These are phyloP conservation scores for Lantana camara DNA, from an alignment of 257 asterid genomes.

Conservation along the genomic window DNA sequence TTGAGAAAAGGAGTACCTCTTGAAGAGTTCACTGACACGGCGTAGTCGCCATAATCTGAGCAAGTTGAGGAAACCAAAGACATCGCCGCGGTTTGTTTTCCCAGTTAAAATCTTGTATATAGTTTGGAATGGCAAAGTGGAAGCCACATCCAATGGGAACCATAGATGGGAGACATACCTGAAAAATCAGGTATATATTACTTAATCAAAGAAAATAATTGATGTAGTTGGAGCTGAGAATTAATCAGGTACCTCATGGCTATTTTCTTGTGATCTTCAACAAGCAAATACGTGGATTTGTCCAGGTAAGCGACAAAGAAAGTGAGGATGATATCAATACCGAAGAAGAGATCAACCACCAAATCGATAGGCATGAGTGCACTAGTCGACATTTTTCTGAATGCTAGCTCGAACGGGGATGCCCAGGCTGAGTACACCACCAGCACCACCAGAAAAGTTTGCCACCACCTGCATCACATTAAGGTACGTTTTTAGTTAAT, in stretches of 20 bases:
- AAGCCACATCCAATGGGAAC: constrained; percentile 90
- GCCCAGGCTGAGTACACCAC: constrained; percentile 97
- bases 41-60: constrained; percentile 93
- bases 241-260: constrained; percentile 52
- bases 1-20: constrained; percentile 45
- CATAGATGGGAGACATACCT: constrained; percentile 67
- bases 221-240: background rate
- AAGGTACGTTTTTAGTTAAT: too few species aligned
- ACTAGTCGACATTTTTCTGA: constrained; percentile 55
- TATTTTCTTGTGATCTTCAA: constrained; percentile 72
- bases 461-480: constrained; percentile 69
- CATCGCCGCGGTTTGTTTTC: constrained; percentile 40
- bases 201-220: too few species aligned
- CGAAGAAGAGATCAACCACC: constrained; percentile 77
- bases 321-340: constrained; percentile 68
- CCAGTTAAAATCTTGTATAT: constrained; percentile 55
- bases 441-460: constrained; percentile 71
- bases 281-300: constrained; percentile 71
- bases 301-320: constrained; percentile 90
- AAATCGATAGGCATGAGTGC: constrained; percentile 75
- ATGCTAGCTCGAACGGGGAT: constrained; percentile 90
- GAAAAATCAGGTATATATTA: constrained; percentile 1
- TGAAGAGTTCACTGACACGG: constrained; percentile 85
- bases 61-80: constrained; percentile 86
- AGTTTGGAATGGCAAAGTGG: constrained; percentile 81